Evolutionary conservation across 768 basidiomycete genomes (phyloP).

Genomic region (Lentinula guzmanii): DNA sequence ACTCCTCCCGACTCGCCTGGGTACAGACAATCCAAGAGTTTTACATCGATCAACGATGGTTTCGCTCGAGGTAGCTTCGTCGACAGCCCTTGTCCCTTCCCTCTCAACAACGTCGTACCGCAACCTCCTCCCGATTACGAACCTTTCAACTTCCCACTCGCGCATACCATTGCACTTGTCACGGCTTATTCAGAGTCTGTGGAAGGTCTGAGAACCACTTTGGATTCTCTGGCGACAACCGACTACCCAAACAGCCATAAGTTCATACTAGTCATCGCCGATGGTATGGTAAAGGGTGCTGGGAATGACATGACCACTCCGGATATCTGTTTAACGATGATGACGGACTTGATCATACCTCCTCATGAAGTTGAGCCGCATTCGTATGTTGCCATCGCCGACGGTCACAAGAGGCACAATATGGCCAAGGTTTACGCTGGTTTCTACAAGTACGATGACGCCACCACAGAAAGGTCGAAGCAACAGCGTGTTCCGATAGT

Average conservation of each 20-base stretch:
- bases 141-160: conserved; percentile 94
- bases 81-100: conserved; percentile 87
- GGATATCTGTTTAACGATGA: conserved; percentile 92
- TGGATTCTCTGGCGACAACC: conserved; percentile 97
- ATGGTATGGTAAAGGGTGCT: conserved; percentile 97
- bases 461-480: conserved; percentile 84
- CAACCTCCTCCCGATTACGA: conserved; percentile 90
- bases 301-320: conserved; percentile 89
- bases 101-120: conserved; percentile 81
- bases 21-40: conserved; percentile 73
- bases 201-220: conserved; percentile 92
- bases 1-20: conserved; percentile 71
- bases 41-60: conserved; percentile 64
- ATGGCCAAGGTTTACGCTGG: conserved; percentile 99
- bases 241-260: conserved; percentile 99
- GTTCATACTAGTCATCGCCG: conserved; percentile 89
- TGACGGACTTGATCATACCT: conserved; percentile 86
- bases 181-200: conserved; percentile 98
- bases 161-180: conserved; percentile 91
- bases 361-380: conserved; percentile 85
- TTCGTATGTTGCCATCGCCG: conserved; percentile 97
- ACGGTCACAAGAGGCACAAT: conserved; percentile 99
- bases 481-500: conserved; percentile 97
- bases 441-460: conserved; percentile 92
- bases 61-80: conserved; percentile 39